Percentiles rank a stretch among this genome's conserved stretches.
Evolutionary conservation across 441 rosid species (phyloP).

Genomic region (Monsonia emarginata): DNA sequence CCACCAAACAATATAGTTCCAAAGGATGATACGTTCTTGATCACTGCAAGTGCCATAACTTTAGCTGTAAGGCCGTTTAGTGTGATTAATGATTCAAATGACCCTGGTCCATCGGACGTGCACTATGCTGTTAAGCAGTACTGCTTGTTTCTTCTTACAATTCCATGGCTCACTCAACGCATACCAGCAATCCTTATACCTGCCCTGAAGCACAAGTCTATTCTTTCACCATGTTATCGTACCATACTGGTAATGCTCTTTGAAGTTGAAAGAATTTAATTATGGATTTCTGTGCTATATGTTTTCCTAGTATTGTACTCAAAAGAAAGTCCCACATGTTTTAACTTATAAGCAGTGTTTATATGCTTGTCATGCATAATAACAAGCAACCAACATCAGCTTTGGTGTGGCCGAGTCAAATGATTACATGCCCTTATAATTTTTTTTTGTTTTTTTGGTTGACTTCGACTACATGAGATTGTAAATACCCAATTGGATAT

Average conservation of each 20-base stretch:
- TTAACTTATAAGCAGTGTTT: neutral
- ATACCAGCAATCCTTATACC: conserved; percentile 69
- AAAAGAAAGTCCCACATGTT: neutral
- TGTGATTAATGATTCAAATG: conserved; percentile 25
- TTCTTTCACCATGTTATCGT: conserved; percentile 57
- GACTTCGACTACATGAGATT: neutral
- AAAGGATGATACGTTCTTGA: conserved; percentile 59
- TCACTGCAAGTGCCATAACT: conserved; percentile 72
- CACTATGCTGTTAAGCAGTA: conserved; percentile 44
- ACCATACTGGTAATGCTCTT: conserved; percentile 58
- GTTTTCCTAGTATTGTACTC: neutral
- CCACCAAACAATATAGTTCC: conserved; percentile 26
- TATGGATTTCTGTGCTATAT: neutral
- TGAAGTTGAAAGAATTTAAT: conserved; percentile 19
- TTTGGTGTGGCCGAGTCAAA: neutral
- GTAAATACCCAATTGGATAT: neutral
- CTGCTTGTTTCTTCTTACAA: conserved; percentile 52
- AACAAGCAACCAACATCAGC: neutral
- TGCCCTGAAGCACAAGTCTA: conserved; percentile 74
- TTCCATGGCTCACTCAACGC: conserved; percentile 64
- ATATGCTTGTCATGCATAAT: neutral
- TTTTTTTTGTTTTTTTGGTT: neutral
- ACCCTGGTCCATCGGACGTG: conserved; percentile 20
- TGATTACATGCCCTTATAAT: neutral
- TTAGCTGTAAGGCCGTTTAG: conserved; percentile 80